Evolutionary conservation across 768 basidiomycete species (phyloP).

Genomic region (Rhizopogon roseolus): DNA sequence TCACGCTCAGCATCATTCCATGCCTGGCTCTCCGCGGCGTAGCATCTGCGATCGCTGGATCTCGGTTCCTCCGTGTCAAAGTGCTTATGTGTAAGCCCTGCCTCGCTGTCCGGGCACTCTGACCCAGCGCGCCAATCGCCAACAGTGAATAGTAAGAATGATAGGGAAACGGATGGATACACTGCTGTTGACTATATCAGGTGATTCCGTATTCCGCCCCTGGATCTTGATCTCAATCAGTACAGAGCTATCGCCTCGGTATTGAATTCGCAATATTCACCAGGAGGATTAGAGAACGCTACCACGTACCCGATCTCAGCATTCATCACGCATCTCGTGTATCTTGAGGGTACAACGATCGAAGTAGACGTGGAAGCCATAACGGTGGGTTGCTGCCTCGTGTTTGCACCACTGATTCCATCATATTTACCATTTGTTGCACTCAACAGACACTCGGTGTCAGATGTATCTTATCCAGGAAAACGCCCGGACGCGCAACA

Average conservation of each 20-base stretch:
- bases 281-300: slow-evolving; percentile 54
- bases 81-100: slow-evolving; percentile 69
- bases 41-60: slow-evolving; percentile 71
- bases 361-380: slow-evolving; percentile 56
- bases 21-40: slow-evolving; percentile 85
- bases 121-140: slow-evolving; percentile 6
- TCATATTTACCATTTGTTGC: neutral
- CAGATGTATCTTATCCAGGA: slow-evolving; percentile 47
- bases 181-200: slow-evolving; percentile 79
- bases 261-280: slow-evolving; percentile 56
- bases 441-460: slow-evolving; percentile 51
- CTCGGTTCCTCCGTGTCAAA: slow-evolving; percentile 68
- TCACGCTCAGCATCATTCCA: slow-evolving; percentile 67
- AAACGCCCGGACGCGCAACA: slow-evolving; percentile 16
- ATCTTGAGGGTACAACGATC: slow-evolving; percentile 61
- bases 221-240: slow-evolving; percentile 6
- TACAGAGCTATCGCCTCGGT: slow-evolving; percentile 63
- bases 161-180: slow-evolving; percentile 87
- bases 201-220: slow-evolving; percentile 33
- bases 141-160: slow-evolving; percentile 82
- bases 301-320: slow-evolving; percentile 71
- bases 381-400: slow-evolving; percentile 41
- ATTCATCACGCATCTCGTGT: slow-evolving; percentile 82
- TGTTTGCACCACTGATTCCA: neutral
- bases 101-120: neutral